Evolutionary conservation across 768 basidiomycete species (phyloP).

Genomic region (Amanita muscaria): DNA sequence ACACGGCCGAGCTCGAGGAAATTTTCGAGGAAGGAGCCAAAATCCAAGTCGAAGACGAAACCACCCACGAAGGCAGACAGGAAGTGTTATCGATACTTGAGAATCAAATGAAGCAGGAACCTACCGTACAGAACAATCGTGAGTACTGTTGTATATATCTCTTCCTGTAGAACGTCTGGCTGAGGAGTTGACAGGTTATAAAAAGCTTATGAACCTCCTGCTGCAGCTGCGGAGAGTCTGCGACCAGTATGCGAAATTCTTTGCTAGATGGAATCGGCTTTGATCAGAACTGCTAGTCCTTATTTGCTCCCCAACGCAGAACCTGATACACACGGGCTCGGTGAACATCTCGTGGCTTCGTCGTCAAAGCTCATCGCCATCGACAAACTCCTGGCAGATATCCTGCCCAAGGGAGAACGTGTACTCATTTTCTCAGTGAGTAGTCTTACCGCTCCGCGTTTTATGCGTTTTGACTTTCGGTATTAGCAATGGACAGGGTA

Average conservation of each 20-base stretch:
- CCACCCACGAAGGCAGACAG: conserved; percentile 25
- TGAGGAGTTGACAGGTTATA: conserved; percentile 31
- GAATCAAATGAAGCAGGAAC: conserved; percentile 26
- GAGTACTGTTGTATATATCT: conserved; percentile 16
- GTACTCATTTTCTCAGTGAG: conserved; percentile 63
- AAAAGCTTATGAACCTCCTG: conserved; percentile 55
- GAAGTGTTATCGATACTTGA: conserved; percentile 32
- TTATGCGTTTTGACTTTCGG: background rate
- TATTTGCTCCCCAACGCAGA: conserved; percentile 42
- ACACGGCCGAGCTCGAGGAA: conserved; percentile 36
- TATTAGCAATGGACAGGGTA: conserved; percentile 48
- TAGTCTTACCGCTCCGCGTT: background rate
- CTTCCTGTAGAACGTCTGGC: background rate
- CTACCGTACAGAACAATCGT: conserved; percentile 9
- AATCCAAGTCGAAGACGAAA: conserved; percentile 15
- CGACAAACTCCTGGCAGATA: conserved; percentile 49
- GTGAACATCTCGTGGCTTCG: conserved; percentile 46
- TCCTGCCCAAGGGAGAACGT: conserved; percentile 50
- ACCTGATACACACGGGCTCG: conserved; percentile 39
- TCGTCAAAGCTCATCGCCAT: conserved; percentile 49
- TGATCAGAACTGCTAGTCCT: conserved; percentile 26
- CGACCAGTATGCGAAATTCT: conserved; percentile 42
- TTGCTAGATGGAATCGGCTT: background rate
- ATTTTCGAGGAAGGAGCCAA: conserved; percentile 30
- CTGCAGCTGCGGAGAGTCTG: conserved; percentile 66